Percentiles rank a stretch among this genome's conserved stretches.
These are phyloP conservation scores for Aurinia saxatilis DNA, from an alignment of 345 rosid genomes.

Conservation along the genomic window DNA sequence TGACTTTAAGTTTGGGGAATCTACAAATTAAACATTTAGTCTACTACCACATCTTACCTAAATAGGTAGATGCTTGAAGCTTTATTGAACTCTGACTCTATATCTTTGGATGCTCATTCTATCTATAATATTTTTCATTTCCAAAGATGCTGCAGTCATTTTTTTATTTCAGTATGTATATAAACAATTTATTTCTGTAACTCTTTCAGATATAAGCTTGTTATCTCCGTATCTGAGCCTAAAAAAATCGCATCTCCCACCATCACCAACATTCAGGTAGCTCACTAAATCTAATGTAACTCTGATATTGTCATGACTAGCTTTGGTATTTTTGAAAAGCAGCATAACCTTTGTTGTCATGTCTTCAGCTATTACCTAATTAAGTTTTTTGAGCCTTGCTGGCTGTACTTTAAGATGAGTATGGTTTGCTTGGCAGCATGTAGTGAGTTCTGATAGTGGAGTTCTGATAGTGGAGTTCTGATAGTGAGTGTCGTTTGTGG, in stretches of 20 bases:
- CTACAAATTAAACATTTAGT: neutral
- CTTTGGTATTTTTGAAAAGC: neutral
- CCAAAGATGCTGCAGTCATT: too few species aligned
- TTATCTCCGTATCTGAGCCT: slow-evolving; percentile 74
- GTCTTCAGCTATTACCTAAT: neutral
- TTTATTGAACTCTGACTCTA: neutral
- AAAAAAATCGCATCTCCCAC: slow-evolving; percentile 72
- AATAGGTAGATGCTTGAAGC: slow-evolving; percentile 2
- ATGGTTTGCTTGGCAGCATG: neutral
- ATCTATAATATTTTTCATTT: neutral
- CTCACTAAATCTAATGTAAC: neutral
- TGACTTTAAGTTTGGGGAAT: slow-evolving; percentile 7
- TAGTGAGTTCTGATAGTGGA: too few species aligned
- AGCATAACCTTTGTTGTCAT: neutral
- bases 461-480: too few species aligned
- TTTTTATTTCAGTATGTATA: neutral
- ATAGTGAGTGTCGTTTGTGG: too few species aligned
- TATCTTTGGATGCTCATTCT: neutral
- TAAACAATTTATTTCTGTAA: slow-evolving; percentile 10
- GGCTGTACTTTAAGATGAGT: slow-evolving; percentile 8
- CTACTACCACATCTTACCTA: neutral
- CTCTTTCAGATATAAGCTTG: slow-evolving; percentile 73
- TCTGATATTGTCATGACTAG: neutral
- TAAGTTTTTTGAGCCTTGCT: slow-evolving; percentile 11
- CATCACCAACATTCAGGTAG: slow-evolving; percentile 83